Conservation (phyloP, 2,329 filamentous ascomycete genomes). For the Samsoniella hepiali region DNA sequence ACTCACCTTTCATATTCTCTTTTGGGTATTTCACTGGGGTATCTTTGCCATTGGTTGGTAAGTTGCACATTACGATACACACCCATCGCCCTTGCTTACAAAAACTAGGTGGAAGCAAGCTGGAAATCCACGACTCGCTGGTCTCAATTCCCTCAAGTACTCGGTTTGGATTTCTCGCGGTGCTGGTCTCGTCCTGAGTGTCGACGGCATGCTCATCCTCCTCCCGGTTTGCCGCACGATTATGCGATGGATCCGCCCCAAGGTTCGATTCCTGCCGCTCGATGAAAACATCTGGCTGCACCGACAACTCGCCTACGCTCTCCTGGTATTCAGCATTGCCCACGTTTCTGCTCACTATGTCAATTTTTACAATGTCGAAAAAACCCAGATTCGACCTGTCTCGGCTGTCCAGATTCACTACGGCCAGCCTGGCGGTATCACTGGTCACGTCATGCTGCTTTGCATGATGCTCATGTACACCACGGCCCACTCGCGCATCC, state of each 20-base stretch:
- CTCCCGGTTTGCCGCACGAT: slow-evolving; percentile 93
- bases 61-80: slow-evolving; percentile 29
- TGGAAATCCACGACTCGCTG: slow-evolving; percentile 63
- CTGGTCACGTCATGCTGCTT: slow-evolving; percentile 95
- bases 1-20: slow-evolving; percentile 74
- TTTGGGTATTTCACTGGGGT: slow-evolving; percentile 74
- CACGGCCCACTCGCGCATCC: slow-evolving; percentile 86
- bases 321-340: slow-evolving; percentile 76
- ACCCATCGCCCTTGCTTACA: slow-evolving; percentile 6
- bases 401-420: slow-evolving; percentile 91
- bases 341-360: slow-evolving; percentile 86
- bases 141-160: slow-evolving; percentile 75
- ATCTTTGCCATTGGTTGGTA: slow-evolving; percentile 87
- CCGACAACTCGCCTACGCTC: slow-evolving; percentile 84
- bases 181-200: slow-evolving; percentile 78
- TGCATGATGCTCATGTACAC: slow-evolving; percentile 99
- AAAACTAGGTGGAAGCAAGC: slow-evolving; percentile 72
- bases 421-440: slow-evolving; percentile 81
- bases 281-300: slow-evolving; percentile 98
- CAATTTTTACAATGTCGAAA: slow-evolving; percentile 97
- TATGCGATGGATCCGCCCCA: slow-evolving; percentile 79
- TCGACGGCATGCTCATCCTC: slow-evolving; percentile 84
- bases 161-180: slow-evolving; percentile 97
- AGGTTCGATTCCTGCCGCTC: slow-evolving; percentile 83
- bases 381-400: slow-evolving; percentile 73